Percentiles rank a stretch among this genome's conserved stretches.
Evolutionary conservation across 495 filamentous ascomycete genomes (phyloP).

Genomic region (Pyronema omphalodes): DNA sequence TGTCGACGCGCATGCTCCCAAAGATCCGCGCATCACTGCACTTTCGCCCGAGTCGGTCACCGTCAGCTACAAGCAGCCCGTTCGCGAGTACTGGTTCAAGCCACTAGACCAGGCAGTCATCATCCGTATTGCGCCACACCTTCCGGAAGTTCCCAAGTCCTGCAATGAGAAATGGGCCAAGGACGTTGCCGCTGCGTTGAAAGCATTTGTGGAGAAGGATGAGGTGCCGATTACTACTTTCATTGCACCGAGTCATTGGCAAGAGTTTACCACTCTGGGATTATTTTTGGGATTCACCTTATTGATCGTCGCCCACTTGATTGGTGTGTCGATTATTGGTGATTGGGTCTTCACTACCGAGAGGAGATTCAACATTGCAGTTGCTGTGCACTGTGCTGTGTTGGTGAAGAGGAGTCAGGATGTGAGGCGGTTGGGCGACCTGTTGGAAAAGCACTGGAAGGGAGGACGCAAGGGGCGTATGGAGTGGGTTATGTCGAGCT

Average conservation of each 20-base stretch:
- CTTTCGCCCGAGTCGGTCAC: slow-evolving; percentile 11
- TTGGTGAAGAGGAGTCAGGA: slow-evolving; percentile 23
- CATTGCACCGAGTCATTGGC: slow-evolving; percentile 8
- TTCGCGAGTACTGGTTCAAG: slow-evolving; percentile 19
- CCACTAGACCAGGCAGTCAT: slow-evolving; percentile 16
- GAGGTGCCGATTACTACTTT: slow-evolving; percentile 13
- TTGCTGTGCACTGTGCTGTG: slow-evolving; percentile 17
- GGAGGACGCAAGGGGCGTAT: slow-evolving; percentile 7
- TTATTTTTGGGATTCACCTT: slow-evolving; percentile 13
- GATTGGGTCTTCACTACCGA: slow-evolving; percentile 15
- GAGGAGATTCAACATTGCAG: slow-evolving; percentile 21
- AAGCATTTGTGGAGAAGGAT: slow-evolving; percentile 10
- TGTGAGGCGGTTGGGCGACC: slow-evolving; percentile 14
- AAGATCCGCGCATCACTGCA: slow-evolving; percentile 8
- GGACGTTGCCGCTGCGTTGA: slow-evolving; percentile 4
- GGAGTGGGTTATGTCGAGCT: slow-evolving; percentile 2
- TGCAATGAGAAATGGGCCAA: slow-evolving; percentile 14
- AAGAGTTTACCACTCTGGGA: slow-evolving; percentile 7
- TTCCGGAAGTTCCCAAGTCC: neutral
- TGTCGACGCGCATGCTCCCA: slow-evolving; percentile 13
- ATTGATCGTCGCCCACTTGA: slow-evolving; percentile 10
- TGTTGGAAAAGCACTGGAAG: slow-evolving; percentile 15
- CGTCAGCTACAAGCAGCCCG: slow-evolving; percentile 17
- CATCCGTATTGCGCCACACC: slow-evolving; percentile 3
- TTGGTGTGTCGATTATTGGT: slow-evolving; percentile 5